Evolutionary conservation across 2,329 filamentous ascomycete species (phyloP).

Genomic region (Fusarium graminum): DNA sequence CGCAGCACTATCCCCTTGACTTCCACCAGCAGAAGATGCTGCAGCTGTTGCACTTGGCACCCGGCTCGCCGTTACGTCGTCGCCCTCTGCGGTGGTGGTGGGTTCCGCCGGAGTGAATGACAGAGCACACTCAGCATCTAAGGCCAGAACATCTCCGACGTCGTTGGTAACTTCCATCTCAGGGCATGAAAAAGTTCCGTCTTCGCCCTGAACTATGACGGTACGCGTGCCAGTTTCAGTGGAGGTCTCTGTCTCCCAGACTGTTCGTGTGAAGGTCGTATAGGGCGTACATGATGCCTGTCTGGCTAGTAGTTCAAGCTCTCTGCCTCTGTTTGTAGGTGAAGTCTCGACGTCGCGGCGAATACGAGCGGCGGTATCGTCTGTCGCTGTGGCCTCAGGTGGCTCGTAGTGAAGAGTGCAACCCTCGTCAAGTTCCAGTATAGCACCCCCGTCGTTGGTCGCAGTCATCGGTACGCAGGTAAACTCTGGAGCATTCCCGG

Average conservation of each 20-base stretch:
- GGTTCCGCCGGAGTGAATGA: constrained; percentile 2
- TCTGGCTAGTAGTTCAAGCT: neutral
- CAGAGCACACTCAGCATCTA: constrained; percentile 15
- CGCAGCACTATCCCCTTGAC: neutral
- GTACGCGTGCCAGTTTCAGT: constrained; percentile 10
- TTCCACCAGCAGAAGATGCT: neutral
- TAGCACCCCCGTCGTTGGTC: neutral
- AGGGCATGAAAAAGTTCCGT: constrained; percentile 17
- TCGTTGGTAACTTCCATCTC: constrained; percentile 25
- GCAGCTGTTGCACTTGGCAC: neutral
- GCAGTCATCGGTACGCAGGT: constrained; percentile 18
- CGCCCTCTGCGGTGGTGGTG: neutral
- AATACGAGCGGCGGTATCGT: neutral
- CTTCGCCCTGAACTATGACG: neutral
- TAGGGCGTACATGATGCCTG: neutral
- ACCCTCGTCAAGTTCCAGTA: constrained; percentile 12
- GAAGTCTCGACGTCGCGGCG: neutral
- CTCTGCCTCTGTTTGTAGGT: accelerated
- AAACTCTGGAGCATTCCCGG: constrained; percentile 18
- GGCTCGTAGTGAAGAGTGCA: constrained; percentile 17
- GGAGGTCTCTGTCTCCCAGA: constrained; percentile 7
- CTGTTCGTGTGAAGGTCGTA: neutral
- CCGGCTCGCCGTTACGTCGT: neutral
- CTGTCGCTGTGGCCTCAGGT: neutral
- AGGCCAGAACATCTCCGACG: neutral